Percentiles rank a stretch among this genome's conserved stretches.
Evolutionary conservation across 2,329 filamentous ascomycete genomes (phyloP).

Genomic region (Neurospora sp.): DNA sequence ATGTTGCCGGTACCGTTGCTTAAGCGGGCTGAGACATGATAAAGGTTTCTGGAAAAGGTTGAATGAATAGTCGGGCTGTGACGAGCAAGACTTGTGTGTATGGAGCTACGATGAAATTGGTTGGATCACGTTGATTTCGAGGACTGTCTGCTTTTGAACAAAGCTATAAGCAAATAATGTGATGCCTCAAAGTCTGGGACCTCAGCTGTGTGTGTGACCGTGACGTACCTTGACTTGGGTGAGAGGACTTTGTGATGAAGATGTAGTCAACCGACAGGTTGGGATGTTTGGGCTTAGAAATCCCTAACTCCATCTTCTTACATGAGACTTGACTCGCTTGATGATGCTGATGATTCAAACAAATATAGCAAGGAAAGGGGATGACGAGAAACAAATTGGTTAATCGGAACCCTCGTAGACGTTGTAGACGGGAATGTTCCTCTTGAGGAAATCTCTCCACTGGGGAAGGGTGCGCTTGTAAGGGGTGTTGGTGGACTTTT

Average conservation of each 20-base stretch:
- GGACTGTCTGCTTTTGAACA: not conserved
- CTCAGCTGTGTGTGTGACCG: not conserved
- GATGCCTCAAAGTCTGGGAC: not conserved
- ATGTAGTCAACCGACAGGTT: not conserved
- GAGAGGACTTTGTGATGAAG: not conserved
- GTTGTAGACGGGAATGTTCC: conserved; percentile 30
- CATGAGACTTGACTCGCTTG: not conserved
- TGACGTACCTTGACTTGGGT: not conserved
- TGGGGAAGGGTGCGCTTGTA: conserved; percentile 39
- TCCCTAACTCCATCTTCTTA: not conserved
- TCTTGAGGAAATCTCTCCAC: conserved; percentile 41
- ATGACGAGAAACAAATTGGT: not conserved
- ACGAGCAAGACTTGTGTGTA: not conserved
- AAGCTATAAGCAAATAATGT: not conserved
- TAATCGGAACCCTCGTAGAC: conserved; percentile 11
- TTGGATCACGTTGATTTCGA: not conserved
- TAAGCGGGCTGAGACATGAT: too few relatives aligned
- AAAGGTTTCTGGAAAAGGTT: too few relatives aligned
- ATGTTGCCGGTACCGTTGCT: too few relatives aligned
- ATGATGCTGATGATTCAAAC: not conserved
- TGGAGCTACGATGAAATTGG: not conserved
- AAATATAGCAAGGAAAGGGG: not conserved
- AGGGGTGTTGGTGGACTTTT: conserved; percentile 29
- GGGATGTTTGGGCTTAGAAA: not conserved
- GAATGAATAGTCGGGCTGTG: not conserved